Evolutionary conservation across 148 eudicot genomes (phyloP), one percentile per base, ranked within the genome.

Genomic region (Silene conica): DNA sequence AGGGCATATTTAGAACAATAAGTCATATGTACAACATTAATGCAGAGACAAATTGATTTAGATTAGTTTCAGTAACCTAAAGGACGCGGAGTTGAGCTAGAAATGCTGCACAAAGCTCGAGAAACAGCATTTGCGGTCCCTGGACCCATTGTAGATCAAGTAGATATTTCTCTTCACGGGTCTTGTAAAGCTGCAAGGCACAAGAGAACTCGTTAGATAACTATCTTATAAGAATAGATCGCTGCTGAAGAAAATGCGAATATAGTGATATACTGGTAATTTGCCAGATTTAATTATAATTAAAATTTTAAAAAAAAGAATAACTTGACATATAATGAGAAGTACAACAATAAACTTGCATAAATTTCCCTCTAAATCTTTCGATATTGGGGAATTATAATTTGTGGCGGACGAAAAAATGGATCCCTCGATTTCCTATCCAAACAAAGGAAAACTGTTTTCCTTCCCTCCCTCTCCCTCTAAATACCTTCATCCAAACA

Each of bases 21-120:
- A 48, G 56, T 73, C 63, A 73, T 67, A 67, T 78, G 65, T 78
- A 78, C 81, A 73, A 61, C 56, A 59, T 46, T 46, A 65, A 71
- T 71, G 46, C 55, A 62, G 23, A 62, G 34, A 70, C 34, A 63
- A 12, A 55, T 56, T 66, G 70, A 64, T 63, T 50, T 52, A 19
- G 78, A 46, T 76, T 58, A 20, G 22, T 56, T 22, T n/a, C 45
- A 2, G 67, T 61, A 62, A 65, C 55, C 78, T 84, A 93, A 31
- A 89, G 98, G 70, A 94, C 97, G 8, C 89, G 90, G 74, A 94
- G 97, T 85, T 91, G 97, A 63, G 97, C 90, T n/a, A 94, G 97
- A 78, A 94, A 92, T 28, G 97, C 96, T 58, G 98, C 93, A 74
- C 96, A 92, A 22, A 94, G 89, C 67, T 94, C 97, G 21, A 94